Percentiles rank a stretch among this genome's conserved stretches.
Conservation (phyloP, 495 filamentous ascomycete genomes). For the Pseudotulostoma volvatum region DNA sequence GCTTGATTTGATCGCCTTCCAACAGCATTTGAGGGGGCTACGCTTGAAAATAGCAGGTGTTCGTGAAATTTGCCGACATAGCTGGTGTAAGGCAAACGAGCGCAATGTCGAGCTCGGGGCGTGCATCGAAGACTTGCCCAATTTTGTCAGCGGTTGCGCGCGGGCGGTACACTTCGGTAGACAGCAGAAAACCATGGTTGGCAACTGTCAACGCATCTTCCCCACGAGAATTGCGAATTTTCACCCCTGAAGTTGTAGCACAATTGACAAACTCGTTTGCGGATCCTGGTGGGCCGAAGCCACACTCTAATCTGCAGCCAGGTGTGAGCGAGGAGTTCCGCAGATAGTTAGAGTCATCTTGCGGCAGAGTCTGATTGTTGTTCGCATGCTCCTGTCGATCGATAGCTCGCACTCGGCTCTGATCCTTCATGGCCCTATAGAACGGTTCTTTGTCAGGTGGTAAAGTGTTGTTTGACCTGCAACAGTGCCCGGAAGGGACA, state of each 20-base stretch:
- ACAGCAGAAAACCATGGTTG: slow-evolving; percentile 12
- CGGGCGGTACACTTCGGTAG: slow-evolving; percentile 12
- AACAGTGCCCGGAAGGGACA: slow-evolving; percentile 11
- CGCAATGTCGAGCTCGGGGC: slow-evolving; percentile 11
- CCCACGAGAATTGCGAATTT: slow-evolving; percentile 8
- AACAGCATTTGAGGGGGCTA: slow-evolving; percentile 10
- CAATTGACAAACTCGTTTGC: slow-evolving; percentile 4
- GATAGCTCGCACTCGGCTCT: slow-evolving; percentile 6
- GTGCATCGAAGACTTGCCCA: slow-evolving; percentile 8
- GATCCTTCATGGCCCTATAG: slow-evolving; percentile 10
- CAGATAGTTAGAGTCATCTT: slow-evolving; percentile 17
- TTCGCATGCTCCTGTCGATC: slow-evolving; percentile 6
- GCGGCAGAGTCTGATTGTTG: slow-evolving; percentile 5
- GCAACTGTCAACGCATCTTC: slow-evolving; percentile 7
- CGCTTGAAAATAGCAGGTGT: slow-evolving; percentile 15
- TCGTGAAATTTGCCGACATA: slow-evolving; percentile 9
- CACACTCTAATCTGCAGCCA: slow-evolving; percentile 10
- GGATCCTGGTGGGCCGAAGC: slow-evolving; percentile 5
- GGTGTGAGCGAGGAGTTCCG: slow-evolving; percentile 9
- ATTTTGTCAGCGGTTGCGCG: slow-evolving; percentile 8
- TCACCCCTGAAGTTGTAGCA: slow-evolving; percentile 15
- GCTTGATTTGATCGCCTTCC: too few relatives aligned
- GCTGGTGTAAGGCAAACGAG: slow-evolving; percentile 11
- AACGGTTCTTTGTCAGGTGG: slow-evolving; percentile 14
- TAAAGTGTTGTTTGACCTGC: slow-evolving; percentile 15